These are phyloP conservation scores for Chytridiales sp. DNA, from an alignment of 371 early-diverging fungal genomes.

Conservation along the genomic window DNA sequence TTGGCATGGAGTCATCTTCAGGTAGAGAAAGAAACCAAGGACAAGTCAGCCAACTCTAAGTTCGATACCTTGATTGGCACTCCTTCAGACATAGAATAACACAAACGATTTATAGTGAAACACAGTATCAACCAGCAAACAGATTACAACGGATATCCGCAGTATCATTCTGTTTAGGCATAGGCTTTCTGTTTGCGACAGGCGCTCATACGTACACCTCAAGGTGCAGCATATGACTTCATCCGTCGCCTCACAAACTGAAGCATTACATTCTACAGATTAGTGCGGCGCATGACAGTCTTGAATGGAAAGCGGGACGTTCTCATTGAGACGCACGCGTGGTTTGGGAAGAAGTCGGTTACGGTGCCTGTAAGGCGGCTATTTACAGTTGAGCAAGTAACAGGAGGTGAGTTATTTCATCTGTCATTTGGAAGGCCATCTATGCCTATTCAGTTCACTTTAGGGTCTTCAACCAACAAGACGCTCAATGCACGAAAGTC, in stretches of 20 bases:
- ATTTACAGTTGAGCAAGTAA: too few relatives aligned
- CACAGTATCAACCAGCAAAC: neutral
- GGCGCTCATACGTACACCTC: neutral
- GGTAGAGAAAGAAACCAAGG: neutral
- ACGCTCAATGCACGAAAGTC: too few relatives aligned
- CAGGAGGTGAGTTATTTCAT: too few relatives aligned
- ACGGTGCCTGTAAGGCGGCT: neutral
- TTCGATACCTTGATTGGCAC: neutral
- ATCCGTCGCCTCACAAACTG: neutral
- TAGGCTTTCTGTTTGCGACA: neutral
- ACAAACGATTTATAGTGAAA: neutral
- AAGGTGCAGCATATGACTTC: neutral
- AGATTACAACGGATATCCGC: neutral
- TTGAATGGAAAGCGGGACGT: constrained; percentile 4
- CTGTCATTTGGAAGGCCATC: too few relatives aligned
- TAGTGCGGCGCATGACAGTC: neutral
- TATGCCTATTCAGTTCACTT: too few relatives aligned
- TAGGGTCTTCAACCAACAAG: too few relatives aligned
- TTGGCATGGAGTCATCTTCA: neutral
- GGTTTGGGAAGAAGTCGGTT: neutral
- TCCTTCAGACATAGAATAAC: too few relatives aligned
- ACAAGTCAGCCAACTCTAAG: neutral
- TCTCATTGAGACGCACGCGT: constrained; percentile 1
- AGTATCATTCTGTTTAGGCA: neutral
- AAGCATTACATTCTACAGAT: neutral